Percentiles rank a stretch among this genome's conserved stretches.
Evolutionary conservation across 2,329 filamentous ascomycete species (phyloP).

Genomic region (Xylaria sp.): DNA sequence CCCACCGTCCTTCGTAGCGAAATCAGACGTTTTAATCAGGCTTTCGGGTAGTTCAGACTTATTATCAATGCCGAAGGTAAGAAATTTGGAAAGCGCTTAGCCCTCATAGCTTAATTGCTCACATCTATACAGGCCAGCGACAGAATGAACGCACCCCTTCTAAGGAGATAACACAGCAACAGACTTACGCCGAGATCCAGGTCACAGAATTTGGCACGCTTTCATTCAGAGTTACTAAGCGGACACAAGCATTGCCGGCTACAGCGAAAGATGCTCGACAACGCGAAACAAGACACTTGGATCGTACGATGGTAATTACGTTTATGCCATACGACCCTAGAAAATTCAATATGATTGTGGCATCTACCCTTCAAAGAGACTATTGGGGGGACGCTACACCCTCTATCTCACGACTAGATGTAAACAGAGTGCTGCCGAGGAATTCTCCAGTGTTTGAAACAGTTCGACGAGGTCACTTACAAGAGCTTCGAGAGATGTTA

Average conservation of each 20-base stretch:
- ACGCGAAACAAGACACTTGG: neutral
- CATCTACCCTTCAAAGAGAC: neutral
- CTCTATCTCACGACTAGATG: neutral
- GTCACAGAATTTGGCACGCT: neutral
- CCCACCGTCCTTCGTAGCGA: neutral
- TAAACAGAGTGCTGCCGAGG: neutral
- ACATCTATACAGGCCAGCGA: neutral
- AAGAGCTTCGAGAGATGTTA: neutral
- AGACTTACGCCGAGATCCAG: neutral
- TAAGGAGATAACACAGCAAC: neutral
- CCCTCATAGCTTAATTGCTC: neutral
- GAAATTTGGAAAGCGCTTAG: neutral
- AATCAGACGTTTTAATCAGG: constrained; percentile 7
- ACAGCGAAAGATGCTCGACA: neutral
- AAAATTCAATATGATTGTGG: constrained; percentile 4
- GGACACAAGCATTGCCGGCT: too few species aligned
- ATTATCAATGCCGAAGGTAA: constrained; percentile 1
- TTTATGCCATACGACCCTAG: neutral
- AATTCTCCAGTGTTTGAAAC: neutral
- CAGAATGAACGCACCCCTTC: neutral
- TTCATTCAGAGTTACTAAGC: neutral
- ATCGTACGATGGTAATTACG: neutral
- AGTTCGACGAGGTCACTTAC: neutral
- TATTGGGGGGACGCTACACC: neutral
- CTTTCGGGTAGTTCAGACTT: constrained; percentile 2